Conservation (phyloP, 2,329 filamentous ascomycete genomes). For the Pseudogymnoascus sp. region DNA sequence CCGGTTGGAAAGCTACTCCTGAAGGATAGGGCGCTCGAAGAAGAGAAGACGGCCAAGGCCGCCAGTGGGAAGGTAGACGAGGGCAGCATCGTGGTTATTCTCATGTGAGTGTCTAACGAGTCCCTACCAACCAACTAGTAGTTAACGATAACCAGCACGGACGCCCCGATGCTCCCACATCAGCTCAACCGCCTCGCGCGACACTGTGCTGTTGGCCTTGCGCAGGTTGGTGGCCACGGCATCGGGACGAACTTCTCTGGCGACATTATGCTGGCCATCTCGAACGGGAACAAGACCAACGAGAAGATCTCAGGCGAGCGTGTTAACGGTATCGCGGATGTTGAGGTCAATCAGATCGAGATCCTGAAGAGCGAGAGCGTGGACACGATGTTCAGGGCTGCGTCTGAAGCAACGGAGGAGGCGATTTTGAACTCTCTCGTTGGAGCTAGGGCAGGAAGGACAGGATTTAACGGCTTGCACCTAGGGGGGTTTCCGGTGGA, state of each 20-base stretch:
- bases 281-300: conserved; percentile 42
- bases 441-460: conserved; percentile 52
- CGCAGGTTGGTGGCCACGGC: conserved; percentile 52
- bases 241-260: conserved; percentile 47
- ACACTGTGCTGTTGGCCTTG: conserved; percentile 52
- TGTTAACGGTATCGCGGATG: conserved; percentile 22
- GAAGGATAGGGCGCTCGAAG: conserved; percentile 35
- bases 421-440: conserved; percentile 54
- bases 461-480: conserved; percentile 40
- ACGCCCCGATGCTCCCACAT: conserved; percentile 49
- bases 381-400: conserved; percentile 53
- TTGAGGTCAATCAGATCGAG: conserved; percentile 36
- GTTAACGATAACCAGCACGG: conserved; percentile 32
- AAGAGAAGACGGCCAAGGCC: conserved; percentile 23
- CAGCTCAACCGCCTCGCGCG: conserved; percentile 51
- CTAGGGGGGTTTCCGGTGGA: conserved; percentile 43
- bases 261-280: conserved; percentile 60
- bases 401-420: conserved; percentile 55
- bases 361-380: conserved; percentile 51
- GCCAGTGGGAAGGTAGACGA: conserved; percentile 44
- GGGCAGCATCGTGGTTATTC: conserved; percentile 51
- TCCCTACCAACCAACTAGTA: neutral
- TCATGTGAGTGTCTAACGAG: conserved; percentile 31
- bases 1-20: conserved; percentile 51
- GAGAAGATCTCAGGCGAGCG: conserved; percentile 20